phyloP scores from a whole-genome alignment of 805 yeast genomes.

The Lachancea lanzarotensis region DNA sequence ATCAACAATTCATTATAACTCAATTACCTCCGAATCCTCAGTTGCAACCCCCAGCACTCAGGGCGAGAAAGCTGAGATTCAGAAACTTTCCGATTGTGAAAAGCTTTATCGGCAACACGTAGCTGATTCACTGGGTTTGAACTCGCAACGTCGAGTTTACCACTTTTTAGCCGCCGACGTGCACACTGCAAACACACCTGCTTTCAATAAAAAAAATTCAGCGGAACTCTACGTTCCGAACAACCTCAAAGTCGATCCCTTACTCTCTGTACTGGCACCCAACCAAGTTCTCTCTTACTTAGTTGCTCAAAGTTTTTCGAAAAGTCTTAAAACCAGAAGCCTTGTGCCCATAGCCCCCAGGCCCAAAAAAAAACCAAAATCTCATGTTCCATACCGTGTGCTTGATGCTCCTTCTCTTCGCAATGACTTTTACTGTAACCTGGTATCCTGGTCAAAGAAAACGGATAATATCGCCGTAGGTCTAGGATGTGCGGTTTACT shows the following conservation, averaged over 20 bases:
- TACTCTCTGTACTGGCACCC: constrained; percentile 20
- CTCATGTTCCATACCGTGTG: constrained; percentile 43
- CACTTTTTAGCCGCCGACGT: constrained; percentile 21
- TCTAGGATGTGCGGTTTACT: constrained; percentile 47
- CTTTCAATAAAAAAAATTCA: constrained; percentile 2
- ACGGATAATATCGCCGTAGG: constrained; percentile 59
- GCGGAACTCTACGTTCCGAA: background rate
- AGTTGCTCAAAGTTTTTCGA: constrained; percentile 10
- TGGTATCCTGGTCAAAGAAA: constrained; percentile 61
- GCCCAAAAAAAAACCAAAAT: constrained; percentile 27
- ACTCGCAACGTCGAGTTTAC: constrained; percentile 37
- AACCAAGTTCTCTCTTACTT: constrained; percentile 14
- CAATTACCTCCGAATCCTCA: constrained; percentile 11
- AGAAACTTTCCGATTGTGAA: constrained; percentile 7
- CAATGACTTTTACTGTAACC: constrained; percentile 72
- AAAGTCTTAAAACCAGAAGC: constrained; percentile 10
- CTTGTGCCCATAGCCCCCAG: constrained; percentile 9
- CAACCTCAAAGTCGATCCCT: constrained; percentile 13
- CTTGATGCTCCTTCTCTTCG: constrained; percentile 64
- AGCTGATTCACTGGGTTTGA: constrained; percentile 46
- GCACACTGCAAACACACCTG: constrained; percentile 1
- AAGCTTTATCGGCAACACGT: constrained; percentile 34
- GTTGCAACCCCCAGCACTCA: background rate
- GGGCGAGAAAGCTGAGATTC: background rate
- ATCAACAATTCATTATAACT: constrained; percentile 20